A percentile compares a stretch with the other conserved stretches of the same genome.
phyloP scores from a whole-genome alignment of 2,329 filamentous ascomycete genomes.

The Tolypocladium amazonense region DNA sequence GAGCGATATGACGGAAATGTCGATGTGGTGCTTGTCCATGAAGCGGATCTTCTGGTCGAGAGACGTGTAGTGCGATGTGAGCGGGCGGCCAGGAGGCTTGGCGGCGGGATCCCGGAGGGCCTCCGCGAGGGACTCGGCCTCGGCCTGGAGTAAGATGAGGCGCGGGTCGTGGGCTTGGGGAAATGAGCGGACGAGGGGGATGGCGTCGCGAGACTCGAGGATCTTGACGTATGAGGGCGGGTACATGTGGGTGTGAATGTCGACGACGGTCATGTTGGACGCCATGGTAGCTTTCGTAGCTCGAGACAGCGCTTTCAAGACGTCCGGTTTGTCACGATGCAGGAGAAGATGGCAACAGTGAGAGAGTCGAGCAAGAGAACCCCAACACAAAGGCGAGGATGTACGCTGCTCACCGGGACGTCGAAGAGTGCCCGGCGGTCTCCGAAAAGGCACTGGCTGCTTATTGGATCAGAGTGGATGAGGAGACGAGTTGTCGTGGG shows the following conservation, averaged over 20 bases:
- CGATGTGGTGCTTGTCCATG: slow-evolving; percentile 77
- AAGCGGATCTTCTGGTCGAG: slow-evolving; percentile 72
- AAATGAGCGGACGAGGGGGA: slow-evolving; percentile 64
- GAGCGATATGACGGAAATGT: slow-evolving; percentile 74
- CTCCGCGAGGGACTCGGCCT: slow-evolving; percentile 34
- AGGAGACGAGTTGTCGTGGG: neutral
- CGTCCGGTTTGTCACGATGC: neutral
- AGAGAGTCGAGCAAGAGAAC: no score
- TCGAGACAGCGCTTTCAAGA: neutral
- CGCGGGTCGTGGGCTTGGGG: slow-evolving; percentile 44
- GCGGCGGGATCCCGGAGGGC: slow-evolving; percentile 42
- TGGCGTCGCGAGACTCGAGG: slow-evolving; percentile 46
- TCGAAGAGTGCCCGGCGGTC: neutral
- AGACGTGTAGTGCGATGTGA: slow-evolving; percentile 75
- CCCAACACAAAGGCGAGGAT: neutral
- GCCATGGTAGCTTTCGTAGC: neutral
- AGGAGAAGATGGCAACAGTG: neutral
- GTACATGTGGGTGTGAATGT: slow-evolving; percentile 63
- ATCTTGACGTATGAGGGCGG: slow-evolving; percentile 52
- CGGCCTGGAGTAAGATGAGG: slow-evolving; percentile 52
- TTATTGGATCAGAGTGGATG: neutral
- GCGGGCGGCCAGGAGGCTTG: slow-evolving; percentile 63
- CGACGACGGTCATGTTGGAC: slow-evolving; percentile 36
- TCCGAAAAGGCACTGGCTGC: neutral
- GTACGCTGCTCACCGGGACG: neutral